Base-by-base conservation (phyloP, 2,329 filamentous ascomycete genomes). In the Reticulascus tulasneorum region DNA sequence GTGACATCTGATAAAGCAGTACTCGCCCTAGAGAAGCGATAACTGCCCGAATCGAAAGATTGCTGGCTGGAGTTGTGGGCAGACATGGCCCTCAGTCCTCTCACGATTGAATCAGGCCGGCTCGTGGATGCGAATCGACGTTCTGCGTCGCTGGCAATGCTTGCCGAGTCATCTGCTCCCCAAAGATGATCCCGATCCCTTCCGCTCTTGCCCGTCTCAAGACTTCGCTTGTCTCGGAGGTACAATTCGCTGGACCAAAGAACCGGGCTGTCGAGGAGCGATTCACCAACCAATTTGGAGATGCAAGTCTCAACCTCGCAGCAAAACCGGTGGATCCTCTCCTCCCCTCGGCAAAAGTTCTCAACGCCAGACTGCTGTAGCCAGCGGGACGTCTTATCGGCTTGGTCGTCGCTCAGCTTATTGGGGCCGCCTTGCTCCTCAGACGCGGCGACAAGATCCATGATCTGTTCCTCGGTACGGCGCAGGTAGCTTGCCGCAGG, bases 351-450 rank as follows among this genome's bases (percentile, higher is more conserved):
- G 62, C 93, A 98, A 48, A 97, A 91, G 53, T 95, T 95, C 56
- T 94, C 88, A 21, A 97, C 83, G 11, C 81, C 80, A 46, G 82
- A 84, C 47, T 85, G 79, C 31, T 84, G 79, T 35, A 97, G 70
- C 88, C 91, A 98, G 37, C 80, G 78, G 15, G 76, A 68, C 0
- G 89, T 95, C 47, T 89, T 81, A 33, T 94, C 87, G 0, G 90
- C 83, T 58, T 97, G 93, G 37, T 95, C 88, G 54, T 97, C 91
- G n/a, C 87, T 90, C 10, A 98, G 73, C 59, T 98, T 98, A 59
- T 94, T 94, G 0, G 88, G 87, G 0, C 93, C 91, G 10, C 90
- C 91, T 49, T 94, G 86, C 35, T 86, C 86, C 38, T 84, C 81
- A 0, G 77, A 71, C 6, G 89, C 89, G 20, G 90, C 88, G 55